Conservation (phyloP, 345 rosid species). For the Melaleuca alternifolia region DNA sequence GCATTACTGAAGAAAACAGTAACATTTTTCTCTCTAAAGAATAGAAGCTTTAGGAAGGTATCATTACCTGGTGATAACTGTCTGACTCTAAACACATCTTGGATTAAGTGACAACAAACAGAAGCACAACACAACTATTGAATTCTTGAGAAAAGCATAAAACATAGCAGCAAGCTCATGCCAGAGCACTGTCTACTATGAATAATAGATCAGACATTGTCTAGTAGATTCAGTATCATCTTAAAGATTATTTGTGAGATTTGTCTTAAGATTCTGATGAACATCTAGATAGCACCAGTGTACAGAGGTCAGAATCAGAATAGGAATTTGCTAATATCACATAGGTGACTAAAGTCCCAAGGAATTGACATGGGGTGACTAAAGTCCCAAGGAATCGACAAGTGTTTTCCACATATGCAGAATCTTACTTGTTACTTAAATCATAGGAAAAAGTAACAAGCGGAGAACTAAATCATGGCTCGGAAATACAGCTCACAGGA, state of each 20-base stretch:
- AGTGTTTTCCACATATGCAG: neutral
- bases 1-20: too few species aligned
- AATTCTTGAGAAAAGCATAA: neutral
- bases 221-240: neutral
- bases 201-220: neutral
- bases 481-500: neutral
- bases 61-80: neutral
- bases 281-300: neutral
- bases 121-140: neutral
- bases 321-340: neutral
- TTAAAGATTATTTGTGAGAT: neutral
- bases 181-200: neutral
- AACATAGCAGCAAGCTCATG: neutral
- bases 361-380: neutral
- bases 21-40: too few species aligned
- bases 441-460: neutral
- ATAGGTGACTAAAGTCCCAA: too few species aligned
- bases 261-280: neutral
- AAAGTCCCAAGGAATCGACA: neutral
- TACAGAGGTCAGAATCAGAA: neutral
- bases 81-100: neutral
- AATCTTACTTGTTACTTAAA: neutral
- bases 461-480: neutral
- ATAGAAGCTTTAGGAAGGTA: neutral
- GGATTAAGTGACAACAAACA: neutral